A percentile compares a stretch with the other conserved stretches of the same genome.
phyloP scores from a whole-genome alignment of 1,284 basidiomycete species.

The Cryptococcus jaspeensis region DNA sequence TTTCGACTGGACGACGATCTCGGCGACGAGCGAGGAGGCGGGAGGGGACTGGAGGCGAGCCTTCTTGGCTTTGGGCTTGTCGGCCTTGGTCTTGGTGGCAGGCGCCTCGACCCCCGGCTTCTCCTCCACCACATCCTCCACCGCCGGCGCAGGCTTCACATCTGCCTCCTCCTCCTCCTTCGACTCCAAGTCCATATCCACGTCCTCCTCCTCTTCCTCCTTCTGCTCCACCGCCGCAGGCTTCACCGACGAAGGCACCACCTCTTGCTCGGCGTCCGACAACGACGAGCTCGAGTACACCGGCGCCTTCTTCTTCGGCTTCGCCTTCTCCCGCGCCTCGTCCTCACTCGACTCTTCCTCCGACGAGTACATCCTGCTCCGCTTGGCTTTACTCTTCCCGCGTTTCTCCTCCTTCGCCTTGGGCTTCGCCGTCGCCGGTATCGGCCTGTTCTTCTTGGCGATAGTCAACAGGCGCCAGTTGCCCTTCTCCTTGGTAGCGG shows the following conservation, averaged over 20 bases:
- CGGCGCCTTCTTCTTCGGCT: neutral
- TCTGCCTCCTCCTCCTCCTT: slow-evolving; percentile 2
- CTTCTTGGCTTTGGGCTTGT: too few species aligned
- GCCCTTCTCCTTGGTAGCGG: slow-evolving; percentile 18
- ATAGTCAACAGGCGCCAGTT: slow-evolving; percentile 41
- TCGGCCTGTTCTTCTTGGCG: slow-evolving; percentile 33
- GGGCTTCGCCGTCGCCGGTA: slow-evolving; percentile 11
- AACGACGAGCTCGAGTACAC: slow-evolving; percentile 8
- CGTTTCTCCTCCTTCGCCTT: slow-evolving; percentile 13
- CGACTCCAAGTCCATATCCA: slow-evolving; percentile 7
- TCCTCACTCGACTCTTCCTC: slow-evolving; percentile 22
- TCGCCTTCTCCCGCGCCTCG: slow-evolving; percentile 5
- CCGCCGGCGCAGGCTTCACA: neutral
- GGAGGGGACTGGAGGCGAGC: too few species aligned
- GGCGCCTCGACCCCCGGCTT: neutral
- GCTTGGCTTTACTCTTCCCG: neutral
- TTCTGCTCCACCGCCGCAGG: neutral
- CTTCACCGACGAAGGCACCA: neutral
- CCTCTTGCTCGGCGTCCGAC: slow-evolving; percentile 8
- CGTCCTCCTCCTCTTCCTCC: neutral
- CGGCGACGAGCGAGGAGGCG: too few species aligned
- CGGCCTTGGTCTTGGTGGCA: neutral
- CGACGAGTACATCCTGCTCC: slow-evolving; percentile 18
- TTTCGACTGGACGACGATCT: neutral
- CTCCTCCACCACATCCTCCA: neutral